These are phyloP conservation scores for Fusarium sp. DNA, from an alignment of 2,329 filamentous ascomycete genomes.

Conservation along the genomic window DNA sequence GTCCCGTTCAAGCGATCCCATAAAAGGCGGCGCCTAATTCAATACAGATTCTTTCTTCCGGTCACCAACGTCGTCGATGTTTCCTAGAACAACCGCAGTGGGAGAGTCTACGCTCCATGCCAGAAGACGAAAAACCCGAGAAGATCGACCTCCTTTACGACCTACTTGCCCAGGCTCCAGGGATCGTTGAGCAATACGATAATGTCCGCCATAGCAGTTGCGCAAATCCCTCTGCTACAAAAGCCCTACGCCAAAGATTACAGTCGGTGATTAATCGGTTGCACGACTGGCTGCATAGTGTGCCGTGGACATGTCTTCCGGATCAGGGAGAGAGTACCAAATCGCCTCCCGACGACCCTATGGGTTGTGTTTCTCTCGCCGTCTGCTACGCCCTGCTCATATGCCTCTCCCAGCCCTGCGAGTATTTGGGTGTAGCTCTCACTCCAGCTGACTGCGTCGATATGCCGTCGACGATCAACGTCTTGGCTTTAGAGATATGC, in stretches of 20 bases:
- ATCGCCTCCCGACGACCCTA: neutral
- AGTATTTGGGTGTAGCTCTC: neutral
- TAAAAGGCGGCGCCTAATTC: neutral
- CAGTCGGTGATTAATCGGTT: constrained; percentile 1
- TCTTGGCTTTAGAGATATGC: constrained; percentile 17
- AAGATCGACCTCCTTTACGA: constrained; percentile 17
- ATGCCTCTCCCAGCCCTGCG: constrained; percentile 18
- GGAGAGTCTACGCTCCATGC: constrained; percentile 1
- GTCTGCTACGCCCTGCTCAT: constrained; percentile 19
- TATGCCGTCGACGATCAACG: neutral
- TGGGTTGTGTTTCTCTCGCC: constrained; percentile 14
- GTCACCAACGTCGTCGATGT: constrained; percentile 20
- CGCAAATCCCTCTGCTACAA: neutral
- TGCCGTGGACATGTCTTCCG: constrained; percentile 7
- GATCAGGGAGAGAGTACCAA: neutral
- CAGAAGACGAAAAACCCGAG: constrained; percentile 2
- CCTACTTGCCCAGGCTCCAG: constrained; percentile 13
- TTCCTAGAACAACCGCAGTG: constrained; percentile 31
- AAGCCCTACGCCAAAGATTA: neutral
- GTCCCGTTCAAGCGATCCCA: accelerated
- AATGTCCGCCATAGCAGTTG: neutral
- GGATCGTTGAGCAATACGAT: constrained; percentile 12
- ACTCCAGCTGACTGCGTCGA: neutral
- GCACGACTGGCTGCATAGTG: constrained; percentile 7
- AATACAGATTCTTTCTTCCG: constrained; percentile 21